Percentiles rank a stretch among this genome's conserved stretches.
Conservation (phyloP, 805 yeast species). For the Saccharomycopsis sp. region DNA sequence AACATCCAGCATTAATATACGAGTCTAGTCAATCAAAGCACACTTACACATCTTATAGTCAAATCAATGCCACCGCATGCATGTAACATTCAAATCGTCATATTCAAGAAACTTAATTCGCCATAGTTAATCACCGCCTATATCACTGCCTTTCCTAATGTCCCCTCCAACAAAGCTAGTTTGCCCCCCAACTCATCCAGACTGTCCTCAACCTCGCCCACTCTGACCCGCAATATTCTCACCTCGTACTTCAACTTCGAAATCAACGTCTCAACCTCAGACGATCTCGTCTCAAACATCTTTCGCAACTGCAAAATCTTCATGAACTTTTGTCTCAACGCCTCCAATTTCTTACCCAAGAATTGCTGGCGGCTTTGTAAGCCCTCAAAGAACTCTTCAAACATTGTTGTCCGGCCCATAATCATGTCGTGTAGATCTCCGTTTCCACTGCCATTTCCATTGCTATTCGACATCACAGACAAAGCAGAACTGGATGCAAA, state of each 20-base stretch:
- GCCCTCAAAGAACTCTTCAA: conserved; percentile 5
- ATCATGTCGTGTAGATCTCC: background rate
- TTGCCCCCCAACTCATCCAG: conserved; percentile 15
- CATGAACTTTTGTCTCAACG: conserved; percentile 5
- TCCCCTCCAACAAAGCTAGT: background rate
- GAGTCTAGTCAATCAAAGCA: too few species aligned
- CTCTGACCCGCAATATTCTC: conserved; percentile 48
- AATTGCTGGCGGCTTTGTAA: background rate
- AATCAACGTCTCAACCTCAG: conserved; percentile 47
- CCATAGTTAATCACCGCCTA: too few species aligned
- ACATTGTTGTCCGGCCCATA: background rate
- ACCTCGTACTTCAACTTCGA: conserved; percentile 63
- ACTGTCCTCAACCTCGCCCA: conserved; percentile 62
- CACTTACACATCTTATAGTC: too few species aligned
- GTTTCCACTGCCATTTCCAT: background rate
- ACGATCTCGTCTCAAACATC: conserved; percentile 33
- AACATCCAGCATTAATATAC: too few species aligned
- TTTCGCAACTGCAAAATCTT: conserved; percentile 8
- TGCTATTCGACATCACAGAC: background rate
- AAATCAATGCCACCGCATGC: too few species aligned
- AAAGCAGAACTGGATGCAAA: conserved; percentile 1
- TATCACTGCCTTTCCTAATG: too few species aligned
- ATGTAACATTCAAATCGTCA: too few species aligned
- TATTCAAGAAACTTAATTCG: too few species aligned
- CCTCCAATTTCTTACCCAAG: conserved; percentile 8